Evolutionary conservation across 2,329 filamentous ascomycete genomes (phyloP), one percentile per base, ranked within the genome.

Genomic region (Leptodontidium sp.): DNA sequence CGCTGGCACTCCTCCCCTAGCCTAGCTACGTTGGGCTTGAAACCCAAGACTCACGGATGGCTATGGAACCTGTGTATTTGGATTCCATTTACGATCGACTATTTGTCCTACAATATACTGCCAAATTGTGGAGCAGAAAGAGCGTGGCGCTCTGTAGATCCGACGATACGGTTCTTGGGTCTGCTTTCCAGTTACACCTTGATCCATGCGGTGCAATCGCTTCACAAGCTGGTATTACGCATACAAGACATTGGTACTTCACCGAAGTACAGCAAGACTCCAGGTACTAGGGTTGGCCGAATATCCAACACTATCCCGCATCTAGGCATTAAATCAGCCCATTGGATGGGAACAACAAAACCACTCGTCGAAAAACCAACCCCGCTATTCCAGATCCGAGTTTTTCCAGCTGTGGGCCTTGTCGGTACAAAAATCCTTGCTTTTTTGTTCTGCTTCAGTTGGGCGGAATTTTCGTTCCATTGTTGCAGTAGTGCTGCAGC

Each of bases 221-320:
- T 32, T 35, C 40, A 35, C 12, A 35, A 9, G 35, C 55, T 58
- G 32, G 32, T 21, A 59, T 59, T 8, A 26, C 26, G 50, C 14
- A 57, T n/a, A 59, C 35, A 24, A 43, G 55, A 43, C 55, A 43
- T 24, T 59, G n/a, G 38, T 26, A 59, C 55, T 40, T 43, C 55
- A 29, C 21, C 15, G 35, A 5, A 24, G 26, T 8, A n/a, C 47
- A 5, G 47, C n/a, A 59, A 35, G 26, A 40, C 24, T 43, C 11
- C 35, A 9, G 38, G 55, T 17, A 17, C 32, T 59, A n/a, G 9
- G 55, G 21, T 26, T 43, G 35, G 55, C 35, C 35, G 35, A 40
- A 11, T 53, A 17, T 32, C 29, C 55, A 43, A 12, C n/a, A 40
- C 35, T 26, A 59, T 14, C 32, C 55, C 55, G 55, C 35, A 26